Base-by-base conservation (phyloP, 768 basidiomycete species). In the Leucosporidium yakuticum region DNA sequence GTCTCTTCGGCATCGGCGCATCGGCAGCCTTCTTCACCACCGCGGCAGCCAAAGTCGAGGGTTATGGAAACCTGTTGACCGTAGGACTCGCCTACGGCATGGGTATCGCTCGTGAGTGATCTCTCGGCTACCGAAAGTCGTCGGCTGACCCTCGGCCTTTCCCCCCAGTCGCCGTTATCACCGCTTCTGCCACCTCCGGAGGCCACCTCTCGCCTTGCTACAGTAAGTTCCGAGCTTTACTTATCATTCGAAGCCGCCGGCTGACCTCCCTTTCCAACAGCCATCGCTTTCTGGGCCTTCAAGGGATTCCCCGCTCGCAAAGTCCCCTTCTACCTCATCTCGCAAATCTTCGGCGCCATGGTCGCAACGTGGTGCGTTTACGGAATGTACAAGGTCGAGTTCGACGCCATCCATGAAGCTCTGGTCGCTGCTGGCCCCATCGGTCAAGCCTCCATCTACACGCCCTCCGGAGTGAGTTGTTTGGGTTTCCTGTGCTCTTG, bases 281-380 rank as follows among this genome's bases (percentile, higher is more conserved):
- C 90, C 23, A 78, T 91, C 60, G 82, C 85, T 20, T 74, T 90
- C 55, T 88, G 87, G 6, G 80, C 84, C 4, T 85, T 85, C 77
- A 85, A 89, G 69, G 83, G 82, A 56, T 90, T 91, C 78, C 88
- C 90, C 0, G 88, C 88, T 87, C 83, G 82, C 71, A 91, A 91
- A 76, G 90, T 90, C 0, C 90, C 90, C 0, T 87, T 86, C 77
- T 88, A 87, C 74, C 86, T 88, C 67, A 51, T 83, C 19, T 83
- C 86, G 0, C 88, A 90, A 74, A 81, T 87, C 68, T 69, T 87
- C 6, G 88, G 87, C 7, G 85, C 82, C 19, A 87, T 85, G 70
- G 76, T 88, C 69, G 88, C 85, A 0, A 84, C 83, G 64, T 78
- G 87, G 49, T 67, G 85, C 56, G 76, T 86, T 60, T 88, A 88